phyloP scores from a whole-genome alignment of 345 rosid genomes.

The Gossypioides kirkii region DNA sequence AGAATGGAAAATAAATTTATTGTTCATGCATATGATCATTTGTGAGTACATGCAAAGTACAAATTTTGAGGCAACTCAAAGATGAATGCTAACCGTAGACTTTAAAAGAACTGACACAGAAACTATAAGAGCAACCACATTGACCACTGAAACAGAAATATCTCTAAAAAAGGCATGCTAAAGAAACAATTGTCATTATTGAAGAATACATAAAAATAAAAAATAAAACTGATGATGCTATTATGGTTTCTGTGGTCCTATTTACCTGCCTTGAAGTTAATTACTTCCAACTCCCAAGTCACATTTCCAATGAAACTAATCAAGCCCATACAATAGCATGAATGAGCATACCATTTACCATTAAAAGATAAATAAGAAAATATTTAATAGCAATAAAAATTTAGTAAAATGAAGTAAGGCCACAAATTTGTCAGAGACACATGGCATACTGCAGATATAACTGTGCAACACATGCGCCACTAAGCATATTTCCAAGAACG shows the following conservation, averaged over 20 bases:
- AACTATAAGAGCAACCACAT: neutral
- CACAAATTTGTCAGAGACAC: neutral
- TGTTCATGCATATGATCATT: neutral
- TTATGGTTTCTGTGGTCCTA: neutral
- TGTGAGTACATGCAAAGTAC: neutral
- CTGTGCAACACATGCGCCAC: neutral
- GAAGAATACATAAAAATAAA: neutral
- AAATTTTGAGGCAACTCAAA: neutral
- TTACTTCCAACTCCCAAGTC: neutral
- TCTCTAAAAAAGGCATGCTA: neutral
- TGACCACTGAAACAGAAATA: neutral
- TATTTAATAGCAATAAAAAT: neutral
- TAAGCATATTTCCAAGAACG: conserved; percentile 1
- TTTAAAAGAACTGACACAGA: neutral
- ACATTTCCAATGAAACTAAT: neutral
- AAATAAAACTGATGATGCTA: neutral
- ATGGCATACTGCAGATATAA: neutral
- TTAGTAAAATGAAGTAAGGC: neutral
- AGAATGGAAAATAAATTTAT: neutral
- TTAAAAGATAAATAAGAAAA: neutral
- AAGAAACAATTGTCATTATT: neutral
- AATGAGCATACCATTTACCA: neutral
- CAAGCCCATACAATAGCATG: neutral
- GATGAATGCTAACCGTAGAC: neutral
- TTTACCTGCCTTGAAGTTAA: neutral